Base-by-base conservation (phyloP, 2,329 filamentous ascomycete genomes). In the Pseudogymnoascus sp. region DNA sequence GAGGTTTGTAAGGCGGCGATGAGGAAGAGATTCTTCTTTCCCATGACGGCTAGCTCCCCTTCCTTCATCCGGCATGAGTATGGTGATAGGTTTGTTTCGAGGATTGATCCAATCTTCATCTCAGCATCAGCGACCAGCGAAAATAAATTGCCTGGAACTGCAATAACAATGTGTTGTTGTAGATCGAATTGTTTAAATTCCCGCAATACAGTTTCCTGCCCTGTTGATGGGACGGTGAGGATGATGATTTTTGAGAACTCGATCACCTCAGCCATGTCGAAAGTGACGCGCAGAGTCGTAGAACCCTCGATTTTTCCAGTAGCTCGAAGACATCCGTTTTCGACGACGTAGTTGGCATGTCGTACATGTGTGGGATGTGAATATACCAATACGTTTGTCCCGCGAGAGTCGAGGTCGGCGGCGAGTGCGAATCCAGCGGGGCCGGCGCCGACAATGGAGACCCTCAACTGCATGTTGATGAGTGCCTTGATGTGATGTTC, bases 21-120 rank as follows among this genome's bases (percentile, higher is more conserved):
- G n/a, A 53, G 23, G 14, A 62, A 53, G 16, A 42, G 36, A 37
- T 38, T 63, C 28, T 70, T 70, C 18, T 63, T 64, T 31, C 69
- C 69, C 61, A 68, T 63, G 8, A 70, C 66, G 5, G 65, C 60
- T 34, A 70, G 44, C 3, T 46, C n/a, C 0, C 66, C 68, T 8
- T 65, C 64, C 1, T 66, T 63, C 68, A 70, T 70, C 0, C 69
- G 63, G 60, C 68, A 70, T 0, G 69, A 69, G 59, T 70, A 70
- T 2, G 69, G 69, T 11, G 69, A 67, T 14, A 71, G 62, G 38
- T 70, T 69, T 31, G 65, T 70, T 46, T 71, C 69, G 38, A 70
- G 63, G 18, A 70, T 69, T 36, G 67, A 64, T 36, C 61, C 65
- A 3, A 67, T 60, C 23, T 68, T 44, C 5, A 70, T 62, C 12